Base-by-base conservation (phyloP, 1,284 basidiomycete species). In the Stereum hirsutum region DNA sequence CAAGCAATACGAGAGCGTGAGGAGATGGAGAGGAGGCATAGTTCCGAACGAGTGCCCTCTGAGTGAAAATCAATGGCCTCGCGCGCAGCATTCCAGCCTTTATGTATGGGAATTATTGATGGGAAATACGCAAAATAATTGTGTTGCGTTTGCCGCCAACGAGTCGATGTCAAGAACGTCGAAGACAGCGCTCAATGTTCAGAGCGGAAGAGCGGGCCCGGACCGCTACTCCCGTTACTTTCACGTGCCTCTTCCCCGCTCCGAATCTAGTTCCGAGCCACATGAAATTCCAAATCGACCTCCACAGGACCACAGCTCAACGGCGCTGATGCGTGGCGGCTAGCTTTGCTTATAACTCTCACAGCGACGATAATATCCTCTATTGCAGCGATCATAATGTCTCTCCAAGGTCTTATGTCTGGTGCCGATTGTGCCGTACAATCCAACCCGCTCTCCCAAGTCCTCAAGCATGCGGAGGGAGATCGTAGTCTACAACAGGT, bases 401-500 rank as follows among this genome's bases (percentile, higher is more conserved):
- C 83, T 17, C 69, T 88, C 41, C 81, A 83, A 65, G 72, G 78
- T 46, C 76, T 97, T 49, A 79, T 97, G 51, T 92, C 88, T 44
- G 93, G 92, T 50, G 79, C 91, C 43, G 94, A 95, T 64, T 96
- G 94, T 63, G 86, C 86, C 6, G 77, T 82, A 19, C 74, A 81
- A 5, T 75, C 83, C 44, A 98, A 97, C 59, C 91, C 93, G 4
- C 72, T 99, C 25, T 81, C 88, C 15, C 87, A 92, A 55, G 83
- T 98, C 34, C 71, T 95, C 47, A 97, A 97, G 62, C 88, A 96
- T 54, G 81, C 92, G 4, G 89, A 93, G 49, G 81, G 81, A 3
- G 94, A 98, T 64, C 81, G 87, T 44, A 91, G 89, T 56, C 62
- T 96, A 27, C 90, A 94, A 52, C 81, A 88, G 67, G 85, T 83